A percentile compares a stretch with the other conserved stretches of the same genome.
These are phyloP conservation scores for Spergularia azorica DNA, from an alignment of 179 eudicot genomes.

Conservation along the genomic window DNA sequence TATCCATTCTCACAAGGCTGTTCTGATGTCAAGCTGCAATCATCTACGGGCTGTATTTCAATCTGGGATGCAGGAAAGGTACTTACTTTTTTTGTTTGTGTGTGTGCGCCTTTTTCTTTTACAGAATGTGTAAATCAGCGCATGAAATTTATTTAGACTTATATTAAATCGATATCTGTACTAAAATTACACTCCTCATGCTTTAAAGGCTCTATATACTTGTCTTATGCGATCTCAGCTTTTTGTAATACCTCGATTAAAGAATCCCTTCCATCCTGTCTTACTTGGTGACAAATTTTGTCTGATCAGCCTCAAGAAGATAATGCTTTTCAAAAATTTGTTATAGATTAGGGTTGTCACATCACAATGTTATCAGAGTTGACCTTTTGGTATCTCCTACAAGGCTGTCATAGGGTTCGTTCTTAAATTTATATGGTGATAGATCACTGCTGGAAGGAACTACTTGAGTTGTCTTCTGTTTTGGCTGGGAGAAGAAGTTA, in stretches of 20 bases:
- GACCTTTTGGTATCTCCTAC: background rate
- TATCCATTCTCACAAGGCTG: conserved; percentile 71
- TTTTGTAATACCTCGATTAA: background rate
- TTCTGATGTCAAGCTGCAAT: conserved; percentile 63
- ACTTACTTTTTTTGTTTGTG: background rate
- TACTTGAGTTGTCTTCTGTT: background rate
- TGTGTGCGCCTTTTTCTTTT: background rate
- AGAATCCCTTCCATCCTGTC: background rate
- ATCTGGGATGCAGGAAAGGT: conserved; percentile 99
- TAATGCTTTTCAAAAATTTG: background rate
- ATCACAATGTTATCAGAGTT: background rate
- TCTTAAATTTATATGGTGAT: too few relatives aligned
- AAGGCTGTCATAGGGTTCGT: background rate
- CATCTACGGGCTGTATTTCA: conserved; percentile 66
- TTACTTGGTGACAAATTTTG: background rate
- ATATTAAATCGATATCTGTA: too few relatives aligned
- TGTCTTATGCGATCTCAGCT: background rate
- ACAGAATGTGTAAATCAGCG: background rate
- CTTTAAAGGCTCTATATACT: too few relatives aligned
- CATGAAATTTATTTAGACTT: too few relatives aligned
- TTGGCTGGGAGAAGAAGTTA: background rate
- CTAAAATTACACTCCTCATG: too few relatives aligned
- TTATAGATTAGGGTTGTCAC: background rate
- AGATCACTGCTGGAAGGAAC: background rate
- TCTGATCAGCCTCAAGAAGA: background rate